Evolutionary conservation across 1,284 basidiomycete genomes (phyloP).

Genomic region (Chondrostereum purpureum): DNA sequence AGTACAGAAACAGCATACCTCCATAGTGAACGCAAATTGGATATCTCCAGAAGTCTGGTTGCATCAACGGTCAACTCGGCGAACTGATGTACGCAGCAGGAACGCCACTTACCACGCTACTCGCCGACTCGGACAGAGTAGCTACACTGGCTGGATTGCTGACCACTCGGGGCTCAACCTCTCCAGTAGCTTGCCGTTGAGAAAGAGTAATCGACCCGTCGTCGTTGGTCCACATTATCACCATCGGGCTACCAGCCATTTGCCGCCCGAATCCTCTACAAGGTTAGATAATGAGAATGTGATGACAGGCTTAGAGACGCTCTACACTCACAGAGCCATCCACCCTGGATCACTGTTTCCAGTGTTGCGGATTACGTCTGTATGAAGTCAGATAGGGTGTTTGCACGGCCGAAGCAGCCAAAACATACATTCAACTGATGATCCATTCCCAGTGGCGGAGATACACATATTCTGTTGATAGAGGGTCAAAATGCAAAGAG

Average conservation of each 20-base stretch:
- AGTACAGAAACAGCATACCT: slow-evolving; percentile 25
- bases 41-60: slow-evolving; percentile 30
- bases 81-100: too few species aligned
- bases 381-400: not conserved
- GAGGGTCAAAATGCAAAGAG: not conserved
- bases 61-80: too few species aligned
- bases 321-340: slow-evolving; percentile 48
- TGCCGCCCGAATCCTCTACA: slow-evolving; percentile 45
- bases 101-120: slow-evolving; percentile 13
- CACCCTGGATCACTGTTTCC: slow-evolving; percentile 37
- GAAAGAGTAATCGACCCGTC: slow-evolving; percentile 51
- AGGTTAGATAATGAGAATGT: slow-evolving; percentile 5
- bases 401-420: slow-evolving; percentile 3
- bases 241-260: slow-evolving; percentile 52
- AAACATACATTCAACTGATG: slow-evolving; percentile 35
- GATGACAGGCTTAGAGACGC: slow-evolving; percentile 2
- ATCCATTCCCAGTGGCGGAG: slow-evolving; percentile 35
- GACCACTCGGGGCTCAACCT: slow-evolving; percentile 44
- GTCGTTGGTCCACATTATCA: slow-evolving; percentile 59
- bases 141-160: slow-evolving; percentile 43
- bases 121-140: slow-evolving; percentile 27
- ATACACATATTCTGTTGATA: slow-evolving; percentile 35
- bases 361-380: slow-evolving; percentile 35
- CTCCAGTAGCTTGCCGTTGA: slow-evolving; percentile 42
- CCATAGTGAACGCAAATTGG: slow-evolving; percentile 41